A percentile compares a stretch with the other conserved stretches of the same genome.
Evolutionary conservation across 2,329 filamentous ascomycete species (phyloP).

Genomic region (Fusarium sp.): DNA sequence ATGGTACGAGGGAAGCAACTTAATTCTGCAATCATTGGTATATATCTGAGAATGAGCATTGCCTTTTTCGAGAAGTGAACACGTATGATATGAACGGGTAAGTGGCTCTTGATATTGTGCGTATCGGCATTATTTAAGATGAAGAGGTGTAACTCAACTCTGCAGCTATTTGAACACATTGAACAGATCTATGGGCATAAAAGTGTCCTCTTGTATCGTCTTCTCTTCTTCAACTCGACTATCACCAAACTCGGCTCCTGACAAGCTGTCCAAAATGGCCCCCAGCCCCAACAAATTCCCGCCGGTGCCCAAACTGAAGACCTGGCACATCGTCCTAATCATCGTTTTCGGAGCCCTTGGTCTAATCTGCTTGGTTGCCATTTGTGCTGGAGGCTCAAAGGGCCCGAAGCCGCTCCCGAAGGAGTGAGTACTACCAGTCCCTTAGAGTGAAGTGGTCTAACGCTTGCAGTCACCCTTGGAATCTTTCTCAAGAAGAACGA

Average conservation of each 20-base stretch:
- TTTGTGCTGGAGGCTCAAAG: neutral
- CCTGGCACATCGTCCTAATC: neutral
- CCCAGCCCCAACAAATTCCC: neutral
- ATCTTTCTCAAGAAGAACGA: neutral
- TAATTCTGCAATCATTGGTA: neutral
- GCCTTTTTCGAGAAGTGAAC: neutral
- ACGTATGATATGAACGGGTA: neutral
- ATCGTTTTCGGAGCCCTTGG: neutral
- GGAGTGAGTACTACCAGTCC: neutral
- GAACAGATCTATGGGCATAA: neutral
- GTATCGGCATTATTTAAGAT: neutral
- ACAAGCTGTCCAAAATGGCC: neutral
- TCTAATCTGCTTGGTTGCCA: neutral
- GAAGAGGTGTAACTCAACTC: neutral
- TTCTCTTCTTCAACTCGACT: neutral
- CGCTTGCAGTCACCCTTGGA: neutral
- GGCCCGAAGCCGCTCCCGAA: neutral
- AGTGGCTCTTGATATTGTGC: neutral
- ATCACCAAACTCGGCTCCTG: neutral
- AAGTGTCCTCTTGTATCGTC: neutral
- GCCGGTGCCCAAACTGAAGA: neutral
- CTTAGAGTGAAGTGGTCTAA: neutral
- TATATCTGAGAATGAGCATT: neutral
- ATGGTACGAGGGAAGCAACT: neutral
- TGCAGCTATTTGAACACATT: neutral